Percentiles rank a stretch among this genome's conserved stretches.
Conservation (phyloP, 495 filamentous ascomycete species). For the Clavariopsis aquatica region DNA sequence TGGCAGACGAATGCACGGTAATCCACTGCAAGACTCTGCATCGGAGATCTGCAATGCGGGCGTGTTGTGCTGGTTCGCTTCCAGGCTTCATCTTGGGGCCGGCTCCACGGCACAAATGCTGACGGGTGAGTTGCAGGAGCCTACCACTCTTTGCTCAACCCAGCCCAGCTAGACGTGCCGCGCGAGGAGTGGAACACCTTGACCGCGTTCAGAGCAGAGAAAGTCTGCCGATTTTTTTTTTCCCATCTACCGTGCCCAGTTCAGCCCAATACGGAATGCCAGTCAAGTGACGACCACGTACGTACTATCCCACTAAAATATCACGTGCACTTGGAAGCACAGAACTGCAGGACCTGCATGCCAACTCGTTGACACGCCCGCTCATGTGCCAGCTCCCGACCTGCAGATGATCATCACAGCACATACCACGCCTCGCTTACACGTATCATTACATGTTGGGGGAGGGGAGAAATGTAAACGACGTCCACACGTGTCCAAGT, state of each 20-base stretch:
- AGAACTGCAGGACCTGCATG: too few relatives aligned
- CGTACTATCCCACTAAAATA: too few relatives aligned
- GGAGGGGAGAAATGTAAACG: too few relatives aligned
- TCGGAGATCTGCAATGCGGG: slow-evolving; percentile 10
- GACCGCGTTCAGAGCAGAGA: not conserved
- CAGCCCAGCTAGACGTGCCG: not conserved
- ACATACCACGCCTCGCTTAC: not conserved
- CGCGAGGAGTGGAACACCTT: not conserved
- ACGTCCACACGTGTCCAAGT: too few relatives aligned
- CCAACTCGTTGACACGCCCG: not conserved
- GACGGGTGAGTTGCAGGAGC: not conserved
- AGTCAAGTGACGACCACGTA: too few relatives aligned
- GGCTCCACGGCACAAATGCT: not conserved
- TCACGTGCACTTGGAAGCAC: too few relatives aligned
- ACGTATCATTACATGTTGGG: too few relatives aligned
- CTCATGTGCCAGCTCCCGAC: not conserved
- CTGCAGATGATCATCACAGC: not conserved
- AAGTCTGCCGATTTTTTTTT: too few relatives aligned
- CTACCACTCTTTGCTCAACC: not conserved
- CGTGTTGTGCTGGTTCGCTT: not conserved
- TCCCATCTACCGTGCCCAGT: too few relatives aligned
- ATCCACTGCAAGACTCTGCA: slow-evolving; percentile 5
- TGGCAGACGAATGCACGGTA: not conserved
- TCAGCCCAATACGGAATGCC: too few relatives aligned
- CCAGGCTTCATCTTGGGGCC: not conserved